Conservation (phyloP, 1,139 yeast species). For the Magnusiomyces sp. region DNA sequence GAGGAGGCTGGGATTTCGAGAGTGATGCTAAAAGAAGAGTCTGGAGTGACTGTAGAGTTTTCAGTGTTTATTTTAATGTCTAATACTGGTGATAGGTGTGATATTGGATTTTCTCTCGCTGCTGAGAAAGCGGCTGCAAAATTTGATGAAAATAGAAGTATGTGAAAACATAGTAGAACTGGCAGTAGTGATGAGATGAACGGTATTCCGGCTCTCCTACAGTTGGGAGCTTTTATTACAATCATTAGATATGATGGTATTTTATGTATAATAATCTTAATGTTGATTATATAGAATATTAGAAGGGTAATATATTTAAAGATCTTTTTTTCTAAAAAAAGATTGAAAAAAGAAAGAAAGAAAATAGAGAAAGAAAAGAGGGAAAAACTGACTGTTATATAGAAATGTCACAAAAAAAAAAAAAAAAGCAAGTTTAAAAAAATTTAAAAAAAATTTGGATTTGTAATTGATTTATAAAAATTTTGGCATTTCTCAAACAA, state of each 20-base stretch:
- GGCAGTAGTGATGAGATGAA: background rate
- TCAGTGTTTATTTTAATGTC: constrained; percentile 15
- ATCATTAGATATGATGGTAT: no score
- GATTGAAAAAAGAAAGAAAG: background rate
- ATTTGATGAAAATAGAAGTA: background rate
- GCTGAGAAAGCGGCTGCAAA: constrained; percentile 13
- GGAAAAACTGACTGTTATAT: background rate
- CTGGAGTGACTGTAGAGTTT: constrained; percentile 11
- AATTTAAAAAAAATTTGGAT: no score
- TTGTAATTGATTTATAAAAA: background rate
- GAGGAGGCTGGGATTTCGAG: constrained; percentile 22
- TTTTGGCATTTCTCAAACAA: background rate
- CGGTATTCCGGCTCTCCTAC: no score
- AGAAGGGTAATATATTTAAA: background rate
- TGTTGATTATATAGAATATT: no score
- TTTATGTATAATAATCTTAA: no score
- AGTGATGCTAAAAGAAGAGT: constrained; percentile 16
- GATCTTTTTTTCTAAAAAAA: background rate
- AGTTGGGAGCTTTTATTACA: no score
- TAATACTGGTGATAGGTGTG: constrained; percentile 20
- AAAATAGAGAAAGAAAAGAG: background rate
- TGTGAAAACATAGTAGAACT: background rate
- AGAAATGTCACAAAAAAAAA: background rate
- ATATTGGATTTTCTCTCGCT: constrained; percentile 19
- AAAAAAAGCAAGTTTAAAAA: no score